These are phyloP conservation scores for Wolfiporia cocos DNA, from an alignment of 1,284 basidiomycete species.

Conservation along the genomic window DNA sequence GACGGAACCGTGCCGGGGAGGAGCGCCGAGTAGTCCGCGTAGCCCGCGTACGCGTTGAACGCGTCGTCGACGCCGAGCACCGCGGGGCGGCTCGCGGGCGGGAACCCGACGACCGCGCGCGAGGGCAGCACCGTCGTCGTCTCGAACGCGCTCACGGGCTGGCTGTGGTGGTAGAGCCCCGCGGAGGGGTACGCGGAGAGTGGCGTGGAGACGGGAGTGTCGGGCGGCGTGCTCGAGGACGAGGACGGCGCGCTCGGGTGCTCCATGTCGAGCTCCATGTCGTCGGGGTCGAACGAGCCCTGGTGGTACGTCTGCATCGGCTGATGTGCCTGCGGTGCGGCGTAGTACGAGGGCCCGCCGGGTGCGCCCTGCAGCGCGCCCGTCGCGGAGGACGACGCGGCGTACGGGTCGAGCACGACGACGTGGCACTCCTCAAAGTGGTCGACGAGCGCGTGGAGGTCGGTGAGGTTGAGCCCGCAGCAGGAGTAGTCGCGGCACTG, in stretches of 20 bases:
- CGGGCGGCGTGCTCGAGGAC: conserved; percentile 32
- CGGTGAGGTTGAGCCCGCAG: conserved; percentile 73
- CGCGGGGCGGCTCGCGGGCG: conserved; percentile 14
- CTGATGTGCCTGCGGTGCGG: conserved; percentile 19
- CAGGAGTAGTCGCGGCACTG: conserved; percentile 81
- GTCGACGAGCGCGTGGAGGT: conserved; percentile 81
- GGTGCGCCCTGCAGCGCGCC: conserved; percentile 22
- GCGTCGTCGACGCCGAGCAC: conserved; percentile 22
- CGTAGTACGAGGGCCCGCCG: conserved; percentile 29
- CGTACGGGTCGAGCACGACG: conserved; percentile 58
- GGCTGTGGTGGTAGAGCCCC: conserved; percentile 28
- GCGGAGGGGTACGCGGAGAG: conserved; percentile 39
- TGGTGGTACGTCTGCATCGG: conserved; percentile 19
- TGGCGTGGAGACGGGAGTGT: conserved; percentile 33
- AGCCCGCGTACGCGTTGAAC: conserved; percentile 41
- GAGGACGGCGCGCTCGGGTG: conserved; percentile 30
- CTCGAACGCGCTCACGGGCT: conserved; percentile 38
- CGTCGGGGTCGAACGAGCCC: conserved; percentile 62
- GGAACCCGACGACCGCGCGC: conserved; percentile 24
- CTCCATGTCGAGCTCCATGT: conserved; percentile 74
- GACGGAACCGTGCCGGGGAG: conserved; percentile 50
- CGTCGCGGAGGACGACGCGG: conserved; percentile 31
- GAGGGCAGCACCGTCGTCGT: conserved; percentile 40
- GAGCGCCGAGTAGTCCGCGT: conserved; percentile 56
- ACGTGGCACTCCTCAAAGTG: conserved; percentile 86